Evolutionary conservation across 331 rosid species (phyloP), one percentile per base, ranked within the genome.

Genomic region (Pyrus hybrid): DNA sequence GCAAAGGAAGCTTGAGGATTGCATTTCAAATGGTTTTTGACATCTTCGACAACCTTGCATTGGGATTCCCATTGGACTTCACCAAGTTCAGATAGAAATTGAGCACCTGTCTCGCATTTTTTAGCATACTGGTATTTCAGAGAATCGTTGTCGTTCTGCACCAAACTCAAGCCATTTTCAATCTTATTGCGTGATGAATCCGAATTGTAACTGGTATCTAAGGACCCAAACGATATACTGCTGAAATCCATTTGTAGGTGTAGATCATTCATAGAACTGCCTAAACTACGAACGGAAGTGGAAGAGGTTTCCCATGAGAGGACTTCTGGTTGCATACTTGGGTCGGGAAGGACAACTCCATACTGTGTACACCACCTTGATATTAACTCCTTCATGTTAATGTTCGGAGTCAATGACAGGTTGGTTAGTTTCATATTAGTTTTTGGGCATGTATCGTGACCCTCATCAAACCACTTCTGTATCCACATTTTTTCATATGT

Each of bases 401-500:
- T 35, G 70, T 96, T 86, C 56, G 97, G 89, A 61, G 91, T 96
- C 87, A 87, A 63, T 49, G 79, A 74, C 76, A 72, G 63, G 72
- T 84, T 73, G 33, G 76, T 20, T 29, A 93, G 78, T 81, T 84
- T 85, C 80, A 68, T 64, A 74, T 75, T 47, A 58, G 90, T 95
- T 84, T 83, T 83, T 13, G 97, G 98, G 71, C 99, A 95, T 26
- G 56, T 79, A 76, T 82, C 85, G 63, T 89, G 80, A 53, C 96
- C 93, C 84, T 89, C 96, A 57, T 78, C 85, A 77, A 95, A 89
- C 99, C 98, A 95, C 78, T 91, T 95, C 71, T 80, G 89, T 79
- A 92, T 92, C 96, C 93, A 92, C 85, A 76, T 83, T 80, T 89
- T 92, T 83, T 92, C 99, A 67, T 86, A 92, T 70, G 98, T 89